A percentile compares a stretch with the other conserved stretches of the same genome.
These are phyloP conservation scores for Ogataea glucozyma DNA, from an alignment of 805 yeast species.

Conservation along the genomic window DNA sequence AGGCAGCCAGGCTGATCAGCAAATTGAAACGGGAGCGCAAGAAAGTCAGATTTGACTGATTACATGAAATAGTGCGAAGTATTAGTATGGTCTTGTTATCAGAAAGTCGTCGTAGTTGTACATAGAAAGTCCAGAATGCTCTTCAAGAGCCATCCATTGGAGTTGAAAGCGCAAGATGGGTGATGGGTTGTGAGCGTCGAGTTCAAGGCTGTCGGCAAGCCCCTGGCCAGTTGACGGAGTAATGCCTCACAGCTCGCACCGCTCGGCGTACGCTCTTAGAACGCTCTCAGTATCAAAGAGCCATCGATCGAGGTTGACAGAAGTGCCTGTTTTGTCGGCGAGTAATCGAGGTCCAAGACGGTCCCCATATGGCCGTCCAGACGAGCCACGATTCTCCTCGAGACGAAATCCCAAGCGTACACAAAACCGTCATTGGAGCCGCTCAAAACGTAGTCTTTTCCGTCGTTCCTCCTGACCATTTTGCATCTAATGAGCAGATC, in stretches of 20 bases:
- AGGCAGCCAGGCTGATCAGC: constrained; percentile 13
- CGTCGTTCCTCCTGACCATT: constrained; percentile 41
- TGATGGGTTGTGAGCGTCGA: too few species aligned
- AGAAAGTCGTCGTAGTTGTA: too few species aligned
- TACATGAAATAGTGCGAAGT: not conserved
- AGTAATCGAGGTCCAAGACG: constrained; percentile 58
- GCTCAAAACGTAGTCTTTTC: constrained; percentile 42
- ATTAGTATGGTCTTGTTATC: too few species aligned
- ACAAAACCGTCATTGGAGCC: constrained; percentile 65
- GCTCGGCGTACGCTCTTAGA: constrained; percentile 15
- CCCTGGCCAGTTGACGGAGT: too few species aligned
- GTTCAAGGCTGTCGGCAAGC: too few species aligned
- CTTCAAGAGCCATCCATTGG: too few species aligned
- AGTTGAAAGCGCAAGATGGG: too few species aligned
- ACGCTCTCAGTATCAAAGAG: constrained; percentile 47
- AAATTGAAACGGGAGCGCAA: constrained; percentile 20
- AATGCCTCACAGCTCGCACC: too few species aligned
- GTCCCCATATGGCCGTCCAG: constrained; percentile 62
- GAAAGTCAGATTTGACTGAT: constrained; percentile 22
- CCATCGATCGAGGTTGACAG: constrained; percentile 59
- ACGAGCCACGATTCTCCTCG: constrained; percentile 49
- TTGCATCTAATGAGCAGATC: constrained; percentile 51
- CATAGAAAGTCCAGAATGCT: too few species aligned
- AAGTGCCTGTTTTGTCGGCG: constrained; percentile 35
- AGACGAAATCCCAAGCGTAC: constrained; percentile 59